Evolutionary conservation across 176 grass and related monocot genomes (phyloP).

Genomic region (Carex littledalei): DNA sequence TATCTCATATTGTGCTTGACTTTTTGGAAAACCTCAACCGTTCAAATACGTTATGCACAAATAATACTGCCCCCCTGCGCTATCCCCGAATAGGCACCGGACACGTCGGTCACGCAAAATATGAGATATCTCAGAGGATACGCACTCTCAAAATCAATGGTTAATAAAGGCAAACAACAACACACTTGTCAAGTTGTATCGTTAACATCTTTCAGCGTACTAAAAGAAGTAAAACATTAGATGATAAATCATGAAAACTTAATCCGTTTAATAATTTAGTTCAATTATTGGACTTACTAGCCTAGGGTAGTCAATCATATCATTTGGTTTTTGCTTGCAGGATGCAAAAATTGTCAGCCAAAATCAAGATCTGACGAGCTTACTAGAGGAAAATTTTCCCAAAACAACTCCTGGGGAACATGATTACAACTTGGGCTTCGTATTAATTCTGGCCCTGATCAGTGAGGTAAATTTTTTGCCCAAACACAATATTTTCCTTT

Average conservation of each 20-base stretch:
- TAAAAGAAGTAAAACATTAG: neutral
- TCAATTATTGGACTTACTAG: neutral
- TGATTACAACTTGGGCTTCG: conserved; percentile 37
- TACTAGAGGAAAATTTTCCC: conserved; percentile 36
- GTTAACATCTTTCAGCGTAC: neutral
- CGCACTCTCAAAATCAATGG: neutral
- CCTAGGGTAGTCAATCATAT: neutral
- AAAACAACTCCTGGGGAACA: neutral
- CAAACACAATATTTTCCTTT: neutral
- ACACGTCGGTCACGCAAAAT: too few species aligned
- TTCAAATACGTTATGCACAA: too few species aligned
- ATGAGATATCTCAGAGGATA: too few species aligned
- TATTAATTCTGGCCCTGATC: conserved; percentile 49
- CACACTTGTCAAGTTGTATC: neutral
- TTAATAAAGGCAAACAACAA: neutral
- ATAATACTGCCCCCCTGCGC: too few species aligned
- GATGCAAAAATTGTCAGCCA: conserved; percentile 13
- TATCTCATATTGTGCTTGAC: too few species aligned
- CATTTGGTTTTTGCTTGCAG: neutral
- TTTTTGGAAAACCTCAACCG: too few species aligned
- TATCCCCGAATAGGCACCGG: too few species aligned
- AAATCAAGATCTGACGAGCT: conserved; percentile 27
- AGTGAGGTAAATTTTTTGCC: conserved; percentile 34
- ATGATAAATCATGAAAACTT: neutral
- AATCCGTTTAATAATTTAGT: neutral